A percentile compares a stretch with the other conserved stretches of the same genome.
phyloP scores from a whole-genome alignment of 306 rosid genomes.

The Vachellia pachyceras region DNA sequence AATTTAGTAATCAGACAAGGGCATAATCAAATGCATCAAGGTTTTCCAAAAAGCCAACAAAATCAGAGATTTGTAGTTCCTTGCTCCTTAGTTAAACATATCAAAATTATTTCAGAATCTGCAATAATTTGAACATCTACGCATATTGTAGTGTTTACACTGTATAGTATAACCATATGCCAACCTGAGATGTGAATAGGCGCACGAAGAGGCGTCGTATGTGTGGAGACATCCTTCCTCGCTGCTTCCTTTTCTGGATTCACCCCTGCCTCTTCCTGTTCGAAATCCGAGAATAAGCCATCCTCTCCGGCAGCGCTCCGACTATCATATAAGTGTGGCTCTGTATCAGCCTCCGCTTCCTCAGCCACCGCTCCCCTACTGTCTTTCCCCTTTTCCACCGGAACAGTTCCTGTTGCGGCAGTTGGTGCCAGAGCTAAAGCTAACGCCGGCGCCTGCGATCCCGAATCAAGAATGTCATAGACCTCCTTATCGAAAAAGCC shows the following conservation, averaged over 20 bases:
- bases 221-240: slow-evolving; percentile 43
- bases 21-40: neutral
- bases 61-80: neutral
- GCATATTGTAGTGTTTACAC: neutral
- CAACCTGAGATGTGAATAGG: slow-evolving; percentile 72
- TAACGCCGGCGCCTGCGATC: slow-evolving; percentile 43
- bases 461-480: slow-evolving; percentile 81
- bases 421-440: slow-evolving; percentile 35
- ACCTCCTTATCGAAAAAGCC: slow-evolving; percentile 93
- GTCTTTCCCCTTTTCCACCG: slow-evolving; percentile 36
- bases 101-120: neutral
- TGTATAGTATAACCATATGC: neutral
- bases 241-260: slow-evolving; percentile 55
- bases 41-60: neutral
- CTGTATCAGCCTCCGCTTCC: slow-evolving; percentile 50
- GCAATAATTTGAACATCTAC: neutral
- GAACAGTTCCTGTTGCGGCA: slow-evolving; percentile 1
- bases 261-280: slow-evolving; percentile 66
- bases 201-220: slow-evolving; percentile 46
- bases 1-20: slow-evolving; percentile 17
- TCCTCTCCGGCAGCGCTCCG: slow-evolving; percentile 64
- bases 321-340: slow-evolving; percentile 62
- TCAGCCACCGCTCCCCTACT: neutral
- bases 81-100: neutral
- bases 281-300: slow-evolving; percentile 74